phyloP scores from a whole-genome alignment of 2,329 filamentous ascomycete genomes.

The Venturia pyrina region DNA sequence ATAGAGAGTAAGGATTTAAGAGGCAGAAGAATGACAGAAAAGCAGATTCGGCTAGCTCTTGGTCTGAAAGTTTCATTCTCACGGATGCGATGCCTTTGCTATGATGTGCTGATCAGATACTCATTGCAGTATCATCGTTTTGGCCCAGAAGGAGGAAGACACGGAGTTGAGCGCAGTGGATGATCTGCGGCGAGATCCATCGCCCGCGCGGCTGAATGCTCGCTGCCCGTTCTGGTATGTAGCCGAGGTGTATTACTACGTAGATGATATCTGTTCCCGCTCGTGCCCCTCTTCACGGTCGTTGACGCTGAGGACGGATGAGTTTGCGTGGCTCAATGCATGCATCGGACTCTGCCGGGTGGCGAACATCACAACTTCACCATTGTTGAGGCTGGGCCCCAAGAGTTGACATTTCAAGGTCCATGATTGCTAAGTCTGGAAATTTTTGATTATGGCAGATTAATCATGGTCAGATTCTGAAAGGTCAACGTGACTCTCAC shows the following conservation, averaged over 20 bases:
- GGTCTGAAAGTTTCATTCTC: background rate
- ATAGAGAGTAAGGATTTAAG: background rate
- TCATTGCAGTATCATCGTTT: too few relatives aligned
- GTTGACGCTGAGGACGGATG: background rate
- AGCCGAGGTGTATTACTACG: background rate
- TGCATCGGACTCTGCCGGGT: background rate
- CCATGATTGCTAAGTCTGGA: too few relatives aligned
- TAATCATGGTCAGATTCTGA: too few relatives aligned
- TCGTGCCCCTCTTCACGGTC: background rate
- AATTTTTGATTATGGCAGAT: too few relatives aligned
- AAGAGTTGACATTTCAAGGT: too few relatives aligned
- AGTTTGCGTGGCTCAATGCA: background rate
- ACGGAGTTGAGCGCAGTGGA: too few relatives aligned
- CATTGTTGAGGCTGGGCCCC: too few relatives aligned
- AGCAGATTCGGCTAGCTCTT: background rate
- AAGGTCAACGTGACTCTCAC: too few relatives aligned
- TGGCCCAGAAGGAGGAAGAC: too few relatives aligned
- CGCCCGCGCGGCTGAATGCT: background rate
- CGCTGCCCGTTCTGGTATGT: background rate
- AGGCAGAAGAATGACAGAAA: background rate
- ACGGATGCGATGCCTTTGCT: too few relatives aligned
- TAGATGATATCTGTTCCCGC: background rate
- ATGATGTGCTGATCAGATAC: too few relatives aligned
- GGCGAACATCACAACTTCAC: background rate
- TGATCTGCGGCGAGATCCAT: too few relatives aligned